A percentile compares a stretch with the other conserved stretches of the same genome.
These are phyloP conservation scores for Xylaria sp. DNA, from an alignment of 2,329 filamentous ascomycete genomes.

Conservation along the genomic window DNA sequence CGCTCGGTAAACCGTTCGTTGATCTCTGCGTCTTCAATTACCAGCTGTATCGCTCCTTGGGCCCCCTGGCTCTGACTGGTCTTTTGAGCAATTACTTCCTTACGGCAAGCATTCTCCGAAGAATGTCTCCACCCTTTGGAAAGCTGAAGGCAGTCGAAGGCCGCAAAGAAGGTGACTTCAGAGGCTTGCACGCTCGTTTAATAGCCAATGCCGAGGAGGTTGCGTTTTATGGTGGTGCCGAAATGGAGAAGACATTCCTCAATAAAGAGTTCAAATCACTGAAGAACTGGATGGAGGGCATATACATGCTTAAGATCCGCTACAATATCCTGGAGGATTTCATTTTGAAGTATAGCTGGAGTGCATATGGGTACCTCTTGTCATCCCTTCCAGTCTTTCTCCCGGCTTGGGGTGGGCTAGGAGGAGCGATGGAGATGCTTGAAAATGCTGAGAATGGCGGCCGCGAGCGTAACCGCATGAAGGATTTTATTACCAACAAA, in stretches of 20 bases:
- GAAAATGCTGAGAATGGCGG: slow-evolving; percentile 61
- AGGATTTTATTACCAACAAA: slow-evolving; percentile 99
- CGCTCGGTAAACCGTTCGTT: slow-evolving; percentile 96
- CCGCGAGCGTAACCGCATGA: slow-evolving; percentile 88
- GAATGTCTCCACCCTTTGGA: slow-evolving; percentile 92
- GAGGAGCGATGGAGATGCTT: slow-evolving; percentile 74
- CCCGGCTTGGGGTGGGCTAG: slow-evolving; percentile 90
- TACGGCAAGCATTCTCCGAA: slow-evolving; percentile 88
- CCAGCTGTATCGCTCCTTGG: slow-evolving; percentile 90
- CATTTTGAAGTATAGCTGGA: slow-evolving; percentile 98
- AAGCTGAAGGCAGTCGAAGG: slow-evolving; percentile 97
- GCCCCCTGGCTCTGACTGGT: slow-evolving; percentile 85
- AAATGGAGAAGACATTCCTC: slow-evolving; percentile 93
- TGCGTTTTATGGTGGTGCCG: slow-evolving; percentile 94
- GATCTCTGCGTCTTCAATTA: slow-evolving; percentile 98
- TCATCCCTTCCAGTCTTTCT: slow-evolving; percentile 94
- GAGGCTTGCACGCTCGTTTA: slow-evolving; percentile 86
- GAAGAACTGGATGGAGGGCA: slow-evolving; percentile 97
- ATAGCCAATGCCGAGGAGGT: slow-evolving; percentile 98
- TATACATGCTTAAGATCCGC: slow-evolving; percentile 96
- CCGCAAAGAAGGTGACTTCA: slow-evolving; percentile 93
- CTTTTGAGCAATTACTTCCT: slow-evolving; percentile 93
- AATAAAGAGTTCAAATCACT: slow-evolving; percentile 92
- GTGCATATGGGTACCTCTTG: slow-evolving; percentile 93
- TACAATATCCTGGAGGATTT: slow-evolving; percentile 99